Evolutionary conservation across 352 stramenopile species (phyloP).

Genomic region (Bremia lactucae): DNA sequence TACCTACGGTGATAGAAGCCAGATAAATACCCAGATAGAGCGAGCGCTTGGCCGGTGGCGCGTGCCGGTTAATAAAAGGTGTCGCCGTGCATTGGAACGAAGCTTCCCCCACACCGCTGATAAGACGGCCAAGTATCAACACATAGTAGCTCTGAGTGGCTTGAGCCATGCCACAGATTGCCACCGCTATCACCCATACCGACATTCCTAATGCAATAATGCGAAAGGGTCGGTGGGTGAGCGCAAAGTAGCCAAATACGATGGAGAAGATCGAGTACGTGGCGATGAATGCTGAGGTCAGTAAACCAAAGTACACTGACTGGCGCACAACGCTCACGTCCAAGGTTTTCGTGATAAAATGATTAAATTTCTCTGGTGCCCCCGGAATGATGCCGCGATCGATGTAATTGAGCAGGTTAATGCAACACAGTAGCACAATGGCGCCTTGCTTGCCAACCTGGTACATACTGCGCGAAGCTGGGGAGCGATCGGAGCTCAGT

Average conservation of each 20-base stretch:
- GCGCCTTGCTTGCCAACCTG: constrained; percentile 42
- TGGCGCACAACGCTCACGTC: constrained; percentile 46
- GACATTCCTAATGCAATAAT: constrained; percentile 84
- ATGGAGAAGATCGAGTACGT: constrained; percentile 88
- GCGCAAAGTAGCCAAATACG: constrained; percentile 85
- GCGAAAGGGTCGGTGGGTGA: constrained; percentile 82
- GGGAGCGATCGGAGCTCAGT: constrained; percentile 2
- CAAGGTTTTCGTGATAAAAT: constrained; percentile 83
- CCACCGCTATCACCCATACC: constrained; percentile 84
- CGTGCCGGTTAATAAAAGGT: constrained; percentile 89
- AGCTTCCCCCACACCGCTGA: constrained; percentile 86
- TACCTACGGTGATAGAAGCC: constrained; percentile 87
- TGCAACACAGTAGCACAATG: constrained; percentile 79
- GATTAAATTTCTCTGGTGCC: constrained; percentile 85
- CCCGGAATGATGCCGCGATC: constrained; percentile 93
- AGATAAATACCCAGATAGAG: constrained; percentile 90
- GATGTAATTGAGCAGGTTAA: constrained; percentile 92
- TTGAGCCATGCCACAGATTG: constrained; percentile 79
- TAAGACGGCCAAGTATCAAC: constrained; percentile 76
- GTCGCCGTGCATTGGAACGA: constrained; percentile 89
- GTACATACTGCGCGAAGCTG: constrained; percentile 1
- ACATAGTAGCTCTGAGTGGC: constrained; percentile 79
- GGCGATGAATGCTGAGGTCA: constrained; percentile 91
- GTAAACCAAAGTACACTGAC: constrained; percentile 76
- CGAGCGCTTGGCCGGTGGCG: constrained; percentile 47